These are phyloP conservation scores for Fusarium globosum DNA, from an alignment of 2,329 filamentous ascomycete genomes.

Conservation along the genomic window DNA sequence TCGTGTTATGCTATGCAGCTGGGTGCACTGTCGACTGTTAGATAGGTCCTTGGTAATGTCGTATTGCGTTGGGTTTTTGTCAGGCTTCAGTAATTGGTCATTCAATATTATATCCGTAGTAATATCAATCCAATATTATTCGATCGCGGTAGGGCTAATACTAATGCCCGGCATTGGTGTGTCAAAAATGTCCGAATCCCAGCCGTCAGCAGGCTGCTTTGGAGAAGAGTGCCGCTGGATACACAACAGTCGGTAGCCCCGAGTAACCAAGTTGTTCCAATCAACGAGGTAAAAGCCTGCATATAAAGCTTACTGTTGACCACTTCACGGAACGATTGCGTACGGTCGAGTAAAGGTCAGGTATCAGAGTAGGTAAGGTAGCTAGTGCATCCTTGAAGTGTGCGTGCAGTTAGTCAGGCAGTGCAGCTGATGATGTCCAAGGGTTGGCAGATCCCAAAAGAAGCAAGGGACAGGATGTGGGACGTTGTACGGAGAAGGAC, in stretches of 20 bases:
- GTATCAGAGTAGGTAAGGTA: slow-evolving; percentile 11
- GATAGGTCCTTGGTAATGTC: slow-evolving; percentile 2
- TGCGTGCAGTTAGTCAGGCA: background rate
- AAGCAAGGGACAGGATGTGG: slow-evolving; percentile 35
- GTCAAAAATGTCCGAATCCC: slow-evolving; percentile 34
- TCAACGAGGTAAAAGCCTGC: slow-evolving; percentile 28
- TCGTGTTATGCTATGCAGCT: slow-evolving; percentile 17
- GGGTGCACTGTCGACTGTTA: slow-evolving; percentile 1
- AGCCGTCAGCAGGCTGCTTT: slow-evolving; percentile 5
- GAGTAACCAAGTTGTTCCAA: slow-evolving; percentile 29
- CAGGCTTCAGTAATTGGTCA: slow-evolving; percentile 27
- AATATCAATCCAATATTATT: slow-evolving; percentile 14
- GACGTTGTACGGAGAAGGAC: slow-evolving; percentile 26
- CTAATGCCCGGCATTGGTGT: slow-evolving; percentile 21
- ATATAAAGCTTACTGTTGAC: slow-evolving; percentile 17
- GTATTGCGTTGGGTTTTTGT: slow-evolving; percentile 34
- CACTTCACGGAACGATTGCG: slow-evolving; percentile 13
- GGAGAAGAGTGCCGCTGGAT: slow-evolving; percentile 22
- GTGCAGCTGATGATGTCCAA: slow-evolving; percentile 24
- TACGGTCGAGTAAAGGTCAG: slow-evolving; percentile 16
- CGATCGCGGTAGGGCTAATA: slow-evolving; percentile 26
- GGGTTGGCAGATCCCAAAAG: slow-evolving; percentile 23
- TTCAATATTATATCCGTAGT: slow-evolving; percentile 7
- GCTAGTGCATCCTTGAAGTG: background rate
- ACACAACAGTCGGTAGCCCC: slow-evolving; percentile 34